Percentiles rank a stretch among this genome's conserved stretches.
These are phyloP conservation scores for Aspergillus pseudotamarii DNA, from an alignment of 2,329 filamentous ascomycete genomes.

Conservation along the genomic window DNA sequence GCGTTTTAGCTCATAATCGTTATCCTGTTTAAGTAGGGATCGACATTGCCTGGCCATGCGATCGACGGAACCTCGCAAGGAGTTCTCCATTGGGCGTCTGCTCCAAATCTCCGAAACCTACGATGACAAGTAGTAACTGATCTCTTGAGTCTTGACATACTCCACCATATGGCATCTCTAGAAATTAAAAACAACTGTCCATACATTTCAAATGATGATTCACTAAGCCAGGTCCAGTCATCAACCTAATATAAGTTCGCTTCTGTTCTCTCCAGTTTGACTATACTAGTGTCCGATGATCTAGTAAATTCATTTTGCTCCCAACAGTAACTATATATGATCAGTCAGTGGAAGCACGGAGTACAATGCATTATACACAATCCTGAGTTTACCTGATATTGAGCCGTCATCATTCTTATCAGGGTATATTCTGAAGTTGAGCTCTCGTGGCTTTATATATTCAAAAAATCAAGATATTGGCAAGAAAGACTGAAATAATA, in stretches of 20 bases:
- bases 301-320: not conserved
- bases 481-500: too few relatives aligned
- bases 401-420: too few relatives aligned
- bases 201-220: too few relatives aligned
- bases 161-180: not conserved
- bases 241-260: not conserved
- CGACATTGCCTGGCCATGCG: not conserved
- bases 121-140: not conserved
- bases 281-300: not conserved
- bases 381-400: too few relatives aligned
- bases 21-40: not conserved
- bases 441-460: too few relatives aligned
- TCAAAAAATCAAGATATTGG: too few relatives aligned
- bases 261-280: not conserved
- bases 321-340: too few relatives aligned
- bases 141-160: not conserved
- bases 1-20: not conserved
- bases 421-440: too few relatives aligned
- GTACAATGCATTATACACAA: too few relatives aligned
- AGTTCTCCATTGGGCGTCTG: slow-evolving; percentile 9
- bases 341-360: too few relatives aligned
- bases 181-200: not conserved
- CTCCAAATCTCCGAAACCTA: not conserved
- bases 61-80: slow-evolving; percentile 9
- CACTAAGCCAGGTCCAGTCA: too few relatives aligned